phyloP scores from a whole-genome alignment of 192 early-diverging fungal genomes.

The Coemansia sp. region DNA sequence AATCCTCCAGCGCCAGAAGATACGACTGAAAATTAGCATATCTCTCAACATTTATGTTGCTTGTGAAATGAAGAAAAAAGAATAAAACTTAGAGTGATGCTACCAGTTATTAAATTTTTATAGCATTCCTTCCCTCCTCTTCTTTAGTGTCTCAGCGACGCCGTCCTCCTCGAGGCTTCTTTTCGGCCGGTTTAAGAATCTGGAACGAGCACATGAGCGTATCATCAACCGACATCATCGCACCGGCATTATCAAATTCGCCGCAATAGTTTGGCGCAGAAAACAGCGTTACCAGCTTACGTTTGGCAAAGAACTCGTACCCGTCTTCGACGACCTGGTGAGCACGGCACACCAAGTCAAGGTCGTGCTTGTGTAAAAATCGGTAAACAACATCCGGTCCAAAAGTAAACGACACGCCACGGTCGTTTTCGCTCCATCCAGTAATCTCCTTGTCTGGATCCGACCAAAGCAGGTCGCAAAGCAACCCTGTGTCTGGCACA shows the following conservation, averaged over 20 bases:
- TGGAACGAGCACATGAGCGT: conserved; percentile 85
- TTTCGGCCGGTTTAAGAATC: conserved; percentile 95
- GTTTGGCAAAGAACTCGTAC: conserved; percentile 98
- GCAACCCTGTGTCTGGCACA: conserved; percentile 87
- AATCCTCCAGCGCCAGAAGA: too few species aligned
- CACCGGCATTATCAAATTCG: conserved; percentile 84
- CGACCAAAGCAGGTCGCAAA: conserved; percentile 93
- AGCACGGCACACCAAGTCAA: conserved; percentile 96
- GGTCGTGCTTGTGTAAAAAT: conserved; percentile 88
- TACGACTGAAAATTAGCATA: too few species aligned
- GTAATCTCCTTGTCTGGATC: conserved; percentile 78
- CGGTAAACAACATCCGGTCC: conserved; percentile 78
- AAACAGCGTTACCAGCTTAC: conserved; percentile 93
- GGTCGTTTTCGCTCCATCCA: conserved; percentile 91
- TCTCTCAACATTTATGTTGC: too few species aligned
- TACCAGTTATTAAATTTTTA: too few species aligned
- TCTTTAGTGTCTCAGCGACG: conserved; percentile 22
- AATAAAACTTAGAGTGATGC: too few species aligned
- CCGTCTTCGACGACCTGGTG: conserved; percentile 99
- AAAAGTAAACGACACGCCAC: conserved; percentile 95
- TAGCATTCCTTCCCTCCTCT: too few species aligned
- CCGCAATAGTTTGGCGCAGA: conserved; percentile 97
- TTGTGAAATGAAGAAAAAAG: too few species aligned
- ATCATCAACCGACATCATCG: conserved; percentile 87
- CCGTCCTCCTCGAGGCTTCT: conserved; percentile 45